These are phyloP conservation scores for Saccharomyces kudriavzevii DNA, from an alignment of 805 yeast species.

Conservation along the genomic window DNA sequence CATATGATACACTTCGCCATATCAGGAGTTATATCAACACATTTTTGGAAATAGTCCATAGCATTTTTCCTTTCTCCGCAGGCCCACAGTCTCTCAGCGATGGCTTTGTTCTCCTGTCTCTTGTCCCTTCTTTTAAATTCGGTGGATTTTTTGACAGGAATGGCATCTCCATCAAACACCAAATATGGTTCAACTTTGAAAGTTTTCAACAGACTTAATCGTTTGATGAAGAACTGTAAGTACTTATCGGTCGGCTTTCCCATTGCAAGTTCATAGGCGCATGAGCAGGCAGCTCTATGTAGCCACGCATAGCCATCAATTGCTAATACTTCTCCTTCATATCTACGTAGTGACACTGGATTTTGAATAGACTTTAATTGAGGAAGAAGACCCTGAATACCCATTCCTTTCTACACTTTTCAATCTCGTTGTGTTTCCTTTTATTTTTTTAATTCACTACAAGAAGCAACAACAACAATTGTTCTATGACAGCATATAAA, in stretches of 20 bases:
- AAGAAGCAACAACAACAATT: background rate
- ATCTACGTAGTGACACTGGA: constrained; percentile 47
- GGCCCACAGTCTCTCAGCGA: constrained; percentile 44
- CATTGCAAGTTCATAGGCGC: constrained; percentile 74
- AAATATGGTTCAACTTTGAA: constrained; percentile 74
- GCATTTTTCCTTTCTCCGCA: constrained; percentile 57
- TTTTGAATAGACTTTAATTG: constrained; percentile 66
- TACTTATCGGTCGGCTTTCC: constrained; percentile 66
- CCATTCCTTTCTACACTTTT: constrained; percentile 41
- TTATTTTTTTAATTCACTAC: background rate
- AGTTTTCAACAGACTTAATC: constrained; percentile 52
- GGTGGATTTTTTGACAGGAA: constrained; percentile 71
- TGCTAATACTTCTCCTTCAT: constrained; percentile 70
- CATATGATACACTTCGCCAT: constrained; percentile 86
- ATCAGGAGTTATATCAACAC: constrained; percentile 79
- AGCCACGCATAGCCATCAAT: constrained; percentile 98
- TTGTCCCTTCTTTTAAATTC: constrained; percentile 53
- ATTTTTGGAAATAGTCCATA: constrained; percentile 59
- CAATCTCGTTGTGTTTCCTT: constrained; percentile 3
- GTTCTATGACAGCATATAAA: background rate
- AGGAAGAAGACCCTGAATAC: constrained; percentile 77
- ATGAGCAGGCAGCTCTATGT: constrained; percentile 74
- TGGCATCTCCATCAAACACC: constrained; percentile 87
- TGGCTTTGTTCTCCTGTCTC: constrained; percentile 49
- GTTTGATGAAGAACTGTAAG: constrained; percentile 58